These are phyloP conservation scores for Leccinum disarticulatum DNA, from an alignment of 768 basidiomycete genomes.

Conservation along the genomic window DNA sequence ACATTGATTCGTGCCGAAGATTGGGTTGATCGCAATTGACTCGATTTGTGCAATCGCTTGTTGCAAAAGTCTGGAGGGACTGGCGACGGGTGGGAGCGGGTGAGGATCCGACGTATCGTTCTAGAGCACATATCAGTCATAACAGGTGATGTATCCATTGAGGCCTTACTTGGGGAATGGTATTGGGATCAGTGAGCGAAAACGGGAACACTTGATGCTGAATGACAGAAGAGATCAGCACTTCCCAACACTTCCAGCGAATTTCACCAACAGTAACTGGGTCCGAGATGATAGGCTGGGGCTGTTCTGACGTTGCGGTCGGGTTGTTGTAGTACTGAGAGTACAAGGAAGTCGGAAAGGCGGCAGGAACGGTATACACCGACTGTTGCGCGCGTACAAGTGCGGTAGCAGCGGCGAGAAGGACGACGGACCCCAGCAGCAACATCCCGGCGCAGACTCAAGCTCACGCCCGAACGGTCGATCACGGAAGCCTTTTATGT, in stretches of 20 bases:
- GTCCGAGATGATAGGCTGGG: conserved; percentile 76
- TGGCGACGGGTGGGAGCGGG: conserved; percentile 58
- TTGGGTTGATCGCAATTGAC: conserved; percentile 53
- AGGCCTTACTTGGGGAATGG: conserved; percentile 46
- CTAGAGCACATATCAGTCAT: conserved; percentile 22
- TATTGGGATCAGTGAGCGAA: conserved; percentile 60
- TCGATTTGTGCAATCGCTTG: conserved; percentile 57
- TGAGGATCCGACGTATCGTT: conserved; percentile 64
- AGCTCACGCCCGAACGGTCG: background rate
- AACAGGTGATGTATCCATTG: background rate
- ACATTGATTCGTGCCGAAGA: conserved; percentile 55
- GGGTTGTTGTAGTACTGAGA: conserved; percentile 70
- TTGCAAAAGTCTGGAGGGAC: conserved; percentile 44
- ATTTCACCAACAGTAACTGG: conserved; percentile 52
- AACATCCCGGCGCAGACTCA: conserved; percentile 10
- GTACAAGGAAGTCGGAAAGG: conserved; percentile 66
- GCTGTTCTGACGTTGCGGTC: conserved; percentile 68
- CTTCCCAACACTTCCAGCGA: background rate
- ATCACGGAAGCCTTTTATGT: conserved; percentile 10
- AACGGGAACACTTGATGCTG: conserved; percentile 61
- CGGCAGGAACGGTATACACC: conserved; percentile 54
- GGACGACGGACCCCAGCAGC: background rate
- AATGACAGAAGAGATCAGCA: conserved; percentile 5
- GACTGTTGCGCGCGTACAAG: conserved; percentile 17
- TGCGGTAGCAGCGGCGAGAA: conserved; percentile 7